Conservation (phyloP, 2,329 filamentous ascomycete genomes). For the Calonectria multiphialidica region DNA sequence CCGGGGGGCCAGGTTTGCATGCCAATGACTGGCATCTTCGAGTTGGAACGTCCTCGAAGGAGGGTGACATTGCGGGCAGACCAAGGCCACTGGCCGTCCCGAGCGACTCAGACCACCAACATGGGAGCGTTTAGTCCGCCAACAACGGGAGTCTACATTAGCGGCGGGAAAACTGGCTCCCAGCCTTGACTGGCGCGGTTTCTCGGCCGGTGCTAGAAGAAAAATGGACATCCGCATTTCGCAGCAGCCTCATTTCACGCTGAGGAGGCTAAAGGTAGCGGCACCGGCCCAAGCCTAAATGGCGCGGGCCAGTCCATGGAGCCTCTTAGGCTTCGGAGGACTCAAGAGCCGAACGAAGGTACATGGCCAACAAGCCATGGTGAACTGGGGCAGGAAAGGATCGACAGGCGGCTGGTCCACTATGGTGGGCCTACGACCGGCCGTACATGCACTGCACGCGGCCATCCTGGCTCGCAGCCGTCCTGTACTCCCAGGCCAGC, state of each 20-base stretch:
- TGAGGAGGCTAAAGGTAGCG: neutral
- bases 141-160: conserved; percentile 16
- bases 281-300: neutral
- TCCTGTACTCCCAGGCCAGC: neutral
- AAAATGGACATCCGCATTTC: neutral
- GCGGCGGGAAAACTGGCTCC: neutral
- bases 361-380: neutral
- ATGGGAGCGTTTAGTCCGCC: neutral
- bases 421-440: neutral
- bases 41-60: neutral
- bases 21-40: neutral
- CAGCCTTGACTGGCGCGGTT: neutral
- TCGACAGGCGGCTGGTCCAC: neutral
- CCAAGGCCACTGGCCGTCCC: neutral
- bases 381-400: neutral
- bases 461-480: neutral
- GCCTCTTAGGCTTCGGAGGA: neutral
- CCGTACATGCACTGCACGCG: neutral
- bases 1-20: neutral
- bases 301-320: neutral
- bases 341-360: conserved; percentile 2
- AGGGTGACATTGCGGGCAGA: neutral
- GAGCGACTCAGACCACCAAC: neutral
- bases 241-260: neutral
- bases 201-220: neutral